phyloP scores from a whole-genome alignment of 2,329 filamentous ascomycete genomes.

The Ophiostoma australiae region DNA sequence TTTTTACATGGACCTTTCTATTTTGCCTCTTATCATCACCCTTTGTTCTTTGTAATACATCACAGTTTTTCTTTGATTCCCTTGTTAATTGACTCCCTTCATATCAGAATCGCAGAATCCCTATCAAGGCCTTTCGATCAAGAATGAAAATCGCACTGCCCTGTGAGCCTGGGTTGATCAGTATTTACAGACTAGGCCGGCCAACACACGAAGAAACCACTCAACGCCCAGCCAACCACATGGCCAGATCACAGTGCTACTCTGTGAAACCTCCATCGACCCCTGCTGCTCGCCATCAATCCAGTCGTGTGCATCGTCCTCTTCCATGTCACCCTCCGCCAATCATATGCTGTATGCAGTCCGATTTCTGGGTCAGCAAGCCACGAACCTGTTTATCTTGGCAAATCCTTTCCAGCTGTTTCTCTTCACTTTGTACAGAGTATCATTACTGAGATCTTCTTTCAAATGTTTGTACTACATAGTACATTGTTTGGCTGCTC shows the following conservation, averaged over 20 bases:
- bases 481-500: not conserved
- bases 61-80: not conserved
- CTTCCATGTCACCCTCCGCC: not conserved
- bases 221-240: not conserved
- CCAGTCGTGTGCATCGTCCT: not conserved
- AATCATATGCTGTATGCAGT: not conserved
- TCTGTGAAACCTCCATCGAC: not conserved
- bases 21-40: not conserved
- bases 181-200: not conserved
- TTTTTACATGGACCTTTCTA: not conserved
- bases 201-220: not conserved
- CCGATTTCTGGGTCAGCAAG: not conserved
- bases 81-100: not conserved
- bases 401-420: not conserved
- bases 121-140: not conserved
- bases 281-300: not conserved
- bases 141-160: not conserved
- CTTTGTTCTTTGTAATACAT: not conserved
- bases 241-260: not conserved
- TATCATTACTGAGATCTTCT: not conserved
- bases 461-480: not conserved
- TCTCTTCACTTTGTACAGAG: not conserved
- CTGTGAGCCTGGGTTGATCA: not conserved
- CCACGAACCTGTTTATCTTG: slow-evolving; percentile 7
- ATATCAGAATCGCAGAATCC: not conserved